phyloP scores from a whole-genome alignment of 2,329 filamentous ascomycete species.

The Ambrosiella xylebori region DNA sequence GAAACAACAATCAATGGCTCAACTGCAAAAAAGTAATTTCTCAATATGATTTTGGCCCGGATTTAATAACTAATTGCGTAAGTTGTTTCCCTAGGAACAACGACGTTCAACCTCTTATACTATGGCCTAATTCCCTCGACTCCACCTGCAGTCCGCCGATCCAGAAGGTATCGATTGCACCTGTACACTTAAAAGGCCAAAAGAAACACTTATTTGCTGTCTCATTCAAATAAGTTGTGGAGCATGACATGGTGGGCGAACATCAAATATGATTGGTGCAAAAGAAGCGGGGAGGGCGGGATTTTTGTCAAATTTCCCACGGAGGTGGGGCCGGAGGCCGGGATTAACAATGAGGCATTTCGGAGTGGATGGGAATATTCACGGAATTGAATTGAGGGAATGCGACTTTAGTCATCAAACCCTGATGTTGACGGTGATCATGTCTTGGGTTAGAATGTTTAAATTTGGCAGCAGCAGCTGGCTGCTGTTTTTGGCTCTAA shows the following conservation, averaged over 20 bases:
- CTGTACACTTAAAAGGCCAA: too few relatives aligned
- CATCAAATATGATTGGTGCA: neutral
- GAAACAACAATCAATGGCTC: too few relatives aligned
- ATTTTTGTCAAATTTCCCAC: neutral
- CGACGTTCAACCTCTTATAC: too few relatives aligned
- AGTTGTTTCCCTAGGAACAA: too few relatives aligned
- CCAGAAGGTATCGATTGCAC: too few relatives aligned
- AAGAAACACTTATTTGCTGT: too few relatives aligned
- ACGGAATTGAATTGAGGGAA: neutral
- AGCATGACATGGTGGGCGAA: neutral
- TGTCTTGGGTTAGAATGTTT: too few relatives aligned
- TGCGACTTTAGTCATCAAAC: neutral
- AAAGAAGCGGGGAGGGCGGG: neutral
- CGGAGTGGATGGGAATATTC: neutral
- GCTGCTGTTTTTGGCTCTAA: neutral
- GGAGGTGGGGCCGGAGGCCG: neutral
- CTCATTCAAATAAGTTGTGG: neutral
- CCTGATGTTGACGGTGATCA: neutral
- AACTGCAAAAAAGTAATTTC: too few relatives aligned
- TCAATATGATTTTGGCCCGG: too few relatives aligned
- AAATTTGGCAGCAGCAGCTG: neutral
- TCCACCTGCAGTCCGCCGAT: too few relatives aligned
- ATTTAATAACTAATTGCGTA: too few relatives aligned
- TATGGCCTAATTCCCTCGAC: too few relatives aligned
- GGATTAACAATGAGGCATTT: neutral